phyloP scores from a whole-genome alignment of 73 alveolate species.

The Blepharisma japonicum region DNA sequence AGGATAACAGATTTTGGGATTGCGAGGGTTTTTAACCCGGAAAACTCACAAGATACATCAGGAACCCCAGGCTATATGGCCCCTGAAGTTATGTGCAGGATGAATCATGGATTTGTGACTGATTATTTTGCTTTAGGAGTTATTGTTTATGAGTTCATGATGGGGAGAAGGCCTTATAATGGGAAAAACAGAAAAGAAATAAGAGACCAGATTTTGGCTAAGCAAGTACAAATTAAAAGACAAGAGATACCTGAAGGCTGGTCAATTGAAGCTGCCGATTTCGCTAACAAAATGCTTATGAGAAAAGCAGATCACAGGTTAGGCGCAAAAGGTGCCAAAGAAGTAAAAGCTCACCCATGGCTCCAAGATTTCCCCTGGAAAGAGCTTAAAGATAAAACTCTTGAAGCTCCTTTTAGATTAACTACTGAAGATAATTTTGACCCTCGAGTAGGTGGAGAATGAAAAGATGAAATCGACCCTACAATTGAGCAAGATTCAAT shows the following conservation, averaged over 20 bases:
- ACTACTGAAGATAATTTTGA: too few relatives aligned
- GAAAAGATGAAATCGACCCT: too few relatives aligned
- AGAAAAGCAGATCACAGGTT: conserved; percentile 80
- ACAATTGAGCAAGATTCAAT: too few relatives aligned
- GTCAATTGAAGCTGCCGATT: conserved; percentile 93
- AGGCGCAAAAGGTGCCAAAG: conserved; percentile 82
- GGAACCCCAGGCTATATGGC: conserved; percentile 89
- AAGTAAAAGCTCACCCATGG: conserved; percentile 84
- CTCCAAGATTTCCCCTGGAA: conserved; percentile 80
- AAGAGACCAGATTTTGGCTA: conserved; percentile 58
- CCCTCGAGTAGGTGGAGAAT: too few relatives aligned
- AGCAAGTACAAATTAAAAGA: conserved; percentile 66
- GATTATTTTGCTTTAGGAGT: conserved; percentile 92
- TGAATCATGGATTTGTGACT: conserved; percentile 70
- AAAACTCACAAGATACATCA: conserved; percentile 81
- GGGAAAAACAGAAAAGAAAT: conserved; percentile 80
- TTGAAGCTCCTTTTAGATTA: conserved; percentile 27
- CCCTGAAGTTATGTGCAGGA: conserved; percentile 80
- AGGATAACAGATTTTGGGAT: conserved; percentile 87
- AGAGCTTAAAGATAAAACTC: conserved; percentile 35
- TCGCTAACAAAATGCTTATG: conserved; percentile 73
- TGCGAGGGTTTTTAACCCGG: conserved; percentile 76
- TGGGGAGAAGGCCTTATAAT: conserved; percentile 83
- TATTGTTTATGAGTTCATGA: conserved; percentile 76
- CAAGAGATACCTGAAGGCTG: conserved; percentile 88